Evolutionary conservation across 2,329 filamentous ascomycete species (phyloP), one percentile per base, ranked within the genome.

Genomic region (Botrytis porri): DNA sequence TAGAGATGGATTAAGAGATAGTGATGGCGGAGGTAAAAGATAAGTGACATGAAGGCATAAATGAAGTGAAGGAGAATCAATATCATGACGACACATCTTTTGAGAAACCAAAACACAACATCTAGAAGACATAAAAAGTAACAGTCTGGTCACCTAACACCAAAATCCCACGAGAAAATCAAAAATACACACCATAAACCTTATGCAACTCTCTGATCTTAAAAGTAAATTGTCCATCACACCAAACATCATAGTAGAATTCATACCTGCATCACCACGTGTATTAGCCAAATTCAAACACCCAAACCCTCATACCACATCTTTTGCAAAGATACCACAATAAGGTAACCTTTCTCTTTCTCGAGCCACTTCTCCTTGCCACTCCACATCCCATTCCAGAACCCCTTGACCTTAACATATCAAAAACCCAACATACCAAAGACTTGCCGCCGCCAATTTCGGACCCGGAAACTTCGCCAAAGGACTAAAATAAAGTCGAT

Each of bases 221-320:
- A 18, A 54, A 51, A 18, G 39, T 66, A 64, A 41, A 69, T 22
- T 45, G 39, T 22, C 70, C 70, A 20, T 43, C 51, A 25, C 48
- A 54, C 39, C 61, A 67, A n/a, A 72, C 51, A n/a, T 72, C 61
- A 45, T 72, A 69, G 4, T 72, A 69, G 25, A 67, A 72, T 37
- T 72, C 62, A 37, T 72, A 67, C 51, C 61, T 65, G 22, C 22
- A 39, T n/a, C 14, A 51, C 37, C 29, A 29, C 22, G 16, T 51
- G 32, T 2, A 39, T 54, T 39, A 54, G 64, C 39, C 9, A 43
- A 63, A 12, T 14, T 22, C n/a, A 41, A n/a, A n/a, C 10, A 43
- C 6, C 16, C 7, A 22, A 20, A 18, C 4, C 7, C 18, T 12
- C 39, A 1, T 0, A 10, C 22, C 14, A 10, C n/a, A 9, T 32